These are phyloP conservation scores for Batkoa obscura DNA, from an alignment of 371 early-diverging fungal genomes.

Conservation along the genomic window DNA sequence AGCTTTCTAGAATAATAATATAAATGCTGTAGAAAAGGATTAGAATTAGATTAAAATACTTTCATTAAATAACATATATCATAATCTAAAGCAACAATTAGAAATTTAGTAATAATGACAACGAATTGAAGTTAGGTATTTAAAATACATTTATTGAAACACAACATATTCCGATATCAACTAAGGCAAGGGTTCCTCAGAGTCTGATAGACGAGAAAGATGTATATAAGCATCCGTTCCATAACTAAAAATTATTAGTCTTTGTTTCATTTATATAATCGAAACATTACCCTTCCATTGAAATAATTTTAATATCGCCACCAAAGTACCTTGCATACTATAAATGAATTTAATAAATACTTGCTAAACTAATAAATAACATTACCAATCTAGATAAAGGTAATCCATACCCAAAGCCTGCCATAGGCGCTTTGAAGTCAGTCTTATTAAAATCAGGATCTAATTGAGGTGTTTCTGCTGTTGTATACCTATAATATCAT, in stretches of 20 bases:
- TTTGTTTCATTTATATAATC: background rate
- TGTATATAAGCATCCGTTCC: constrained; percentile 94
- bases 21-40: too few species aligned
- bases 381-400: constrained; percentile 64
- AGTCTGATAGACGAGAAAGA: constrained; percentile 71
- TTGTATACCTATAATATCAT: constrained; percentile 48
- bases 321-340: constrained; percentile 88
- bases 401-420: constrained; percentile 94
- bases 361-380: background rate
- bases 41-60: too few species aligned
- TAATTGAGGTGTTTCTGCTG: constrained; percentile 69
- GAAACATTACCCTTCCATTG: constrained; percentile 77
- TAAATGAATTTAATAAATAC: background rate
- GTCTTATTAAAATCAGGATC: constrained; percentile 65
- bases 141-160: too few species aligned
- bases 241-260: constrained; percentile 16
- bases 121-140: too few species aligned
- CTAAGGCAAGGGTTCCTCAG: constrained; percentile 63
- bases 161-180: background rate
- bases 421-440: constrained; percentile 95
- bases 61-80: too few species aligned
- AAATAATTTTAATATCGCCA: constrained; percentile 80
- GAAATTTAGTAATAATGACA: too few species aligned
- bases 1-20: too few species aligned
- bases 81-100: too few species aligned